Evolutionary conservation across 192 early-diverging fungal genomes (phyloP).

Genomic region (Mortierella claussenii): DNA sequence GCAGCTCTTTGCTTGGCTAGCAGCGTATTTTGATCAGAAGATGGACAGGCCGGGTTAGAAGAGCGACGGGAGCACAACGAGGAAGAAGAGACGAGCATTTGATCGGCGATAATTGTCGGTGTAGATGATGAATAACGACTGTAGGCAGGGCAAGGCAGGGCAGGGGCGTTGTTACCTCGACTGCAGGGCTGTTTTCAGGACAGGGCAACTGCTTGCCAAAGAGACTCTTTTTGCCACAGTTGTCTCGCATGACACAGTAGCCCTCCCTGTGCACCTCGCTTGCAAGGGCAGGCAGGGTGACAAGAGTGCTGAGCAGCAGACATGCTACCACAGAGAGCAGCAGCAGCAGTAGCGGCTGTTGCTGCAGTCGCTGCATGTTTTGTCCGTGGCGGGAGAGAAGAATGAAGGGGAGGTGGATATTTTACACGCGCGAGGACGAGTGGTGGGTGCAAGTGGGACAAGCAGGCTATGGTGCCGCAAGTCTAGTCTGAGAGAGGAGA

Average conservation of each 20-base stretch:
- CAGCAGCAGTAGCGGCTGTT: constrained; percentile 1
- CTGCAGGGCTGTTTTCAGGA: constrained; percentile 59
- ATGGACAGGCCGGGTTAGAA: too few relatives aligned
- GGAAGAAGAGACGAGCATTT: too few relatives aligned
- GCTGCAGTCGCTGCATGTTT: constrained; percentile 8
- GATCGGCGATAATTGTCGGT: too few relatives aligned
- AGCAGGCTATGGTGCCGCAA: neutral
- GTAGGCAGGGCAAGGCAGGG: too few relatives aligned
- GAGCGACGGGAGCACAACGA: too few relatives aligned
- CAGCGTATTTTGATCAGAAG: neutral
- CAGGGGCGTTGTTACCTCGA: too few relatives aligned
- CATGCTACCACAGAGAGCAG: neutral
- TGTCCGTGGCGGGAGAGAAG: neutral
- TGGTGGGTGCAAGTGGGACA: neutral
- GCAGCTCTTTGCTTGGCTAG: constrained; percentile 56
- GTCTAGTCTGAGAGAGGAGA: neutral
- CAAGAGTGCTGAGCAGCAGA: constrained; percentile 11
- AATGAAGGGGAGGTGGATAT: neutral
- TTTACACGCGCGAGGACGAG: too few relatives aligned
- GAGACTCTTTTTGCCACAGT: constrained; percentile 59
- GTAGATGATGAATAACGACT: too few relatives aligned
- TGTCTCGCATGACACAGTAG: constrained; percentile 69
- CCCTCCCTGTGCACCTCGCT: constrained; percentile 58
- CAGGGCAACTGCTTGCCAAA: constrained; percentile 63
- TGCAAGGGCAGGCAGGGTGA: constrained; percentile 12